phyloP scores from a whole-genome alignment of 345 rosid genomes.

The Iberis pinnata region DNA sequence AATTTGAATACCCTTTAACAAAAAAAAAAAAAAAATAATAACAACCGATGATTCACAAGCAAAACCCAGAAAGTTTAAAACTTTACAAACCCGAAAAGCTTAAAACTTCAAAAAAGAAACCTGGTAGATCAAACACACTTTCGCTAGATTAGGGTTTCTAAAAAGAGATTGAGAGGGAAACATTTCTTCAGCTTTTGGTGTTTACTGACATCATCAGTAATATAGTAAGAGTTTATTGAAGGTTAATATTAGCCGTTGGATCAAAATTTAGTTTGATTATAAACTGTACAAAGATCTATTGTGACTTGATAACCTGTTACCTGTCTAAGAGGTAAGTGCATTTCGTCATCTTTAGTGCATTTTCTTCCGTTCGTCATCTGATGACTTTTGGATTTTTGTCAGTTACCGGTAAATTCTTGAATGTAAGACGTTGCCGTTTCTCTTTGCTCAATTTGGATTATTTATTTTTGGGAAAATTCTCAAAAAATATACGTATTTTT shows the following conservation, averaged over 20 bases:
- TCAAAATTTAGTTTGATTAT: neutral
- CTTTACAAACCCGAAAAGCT: neutral
- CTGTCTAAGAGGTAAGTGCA: neutral
- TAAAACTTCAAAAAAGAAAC: neutral
- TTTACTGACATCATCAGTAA: neutral
- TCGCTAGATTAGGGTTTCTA: too few species aligned
- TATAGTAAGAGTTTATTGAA: neutral
- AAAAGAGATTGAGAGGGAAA: slow-evolving; percentile 25
- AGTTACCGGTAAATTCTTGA: too few species aligned
- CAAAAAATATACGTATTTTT: too few species aligned
- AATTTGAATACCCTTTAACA: too few species aligned
- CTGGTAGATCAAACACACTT: slow-evolving; percentile 12
- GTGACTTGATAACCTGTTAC: slow-evolving; percentile 14
- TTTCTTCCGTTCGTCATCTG: too few species aligned
- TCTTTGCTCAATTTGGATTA: too few species aligned
- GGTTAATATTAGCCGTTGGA: slow-evolving; percentile 15
- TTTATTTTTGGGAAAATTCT: too few species aligned
- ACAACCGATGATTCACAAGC: too few species aligned
- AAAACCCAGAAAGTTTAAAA: neutral
- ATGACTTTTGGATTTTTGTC: too few species aligned
- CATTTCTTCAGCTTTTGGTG: neutral
- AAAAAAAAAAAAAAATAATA: too few species aligned
- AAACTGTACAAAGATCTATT: neutral
- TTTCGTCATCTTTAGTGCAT: too few species aligned
- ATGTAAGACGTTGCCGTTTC: too few species aligned